A percentile compares a stretch with the other conserved stretches of the same genome.
Evolutionary conservation across 1,284 basidiomycete genomes (phyloP).

Genomic region (Porodaedalea pini): DNA sequence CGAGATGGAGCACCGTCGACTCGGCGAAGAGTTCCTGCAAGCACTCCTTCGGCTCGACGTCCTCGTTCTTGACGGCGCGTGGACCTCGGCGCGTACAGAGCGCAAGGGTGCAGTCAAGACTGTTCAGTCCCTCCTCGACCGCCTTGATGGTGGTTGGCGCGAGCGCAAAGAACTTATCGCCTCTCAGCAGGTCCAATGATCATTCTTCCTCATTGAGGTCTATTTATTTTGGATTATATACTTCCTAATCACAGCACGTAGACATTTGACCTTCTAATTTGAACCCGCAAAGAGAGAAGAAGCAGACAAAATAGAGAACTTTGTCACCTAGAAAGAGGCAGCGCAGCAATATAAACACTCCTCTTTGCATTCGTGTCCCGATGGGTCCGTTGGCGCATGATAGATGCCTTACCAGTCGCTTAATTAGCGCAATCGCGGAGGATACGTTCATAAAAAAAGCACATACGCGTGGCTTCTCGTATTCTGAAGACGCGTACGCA

Average conservation of each 20-base stretch:
- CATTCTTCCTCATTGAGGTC: neutral
- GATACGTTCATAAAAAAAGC: neutral
- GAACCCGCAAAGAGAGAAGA: too few species aligned
- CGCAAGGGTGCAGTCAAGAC: constrained; percentile 73
- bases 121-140: constrained; percentile 56
- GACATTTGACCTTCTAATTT: neutral
- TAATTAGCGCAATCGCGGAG: neutral
- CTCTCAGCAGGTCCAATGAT: neutral
- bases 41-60: constrained; percentile 73
- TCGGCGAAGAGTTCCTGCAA: constrained; percentile 74
- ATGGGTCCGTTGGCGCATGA: neutral
- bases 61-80: constrained; percentile 60
- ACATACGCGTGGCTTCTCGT: constrained; percentile 53
- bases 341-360: neutral
- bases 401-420: neutral
- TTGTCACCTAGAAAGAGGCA: neutral
- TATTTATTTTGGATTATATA: neutral
- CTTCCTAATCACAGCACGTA: neutral
- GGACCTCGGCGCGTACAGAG: constrained; percentile 66
- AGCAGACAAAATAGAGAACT: too few species aligned
- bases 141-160: constrained; percentile 50
- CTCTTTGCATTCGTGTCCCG: neutral
- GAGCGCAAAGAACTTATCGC: constrained; percentile 8
- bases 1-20: constrained; percentile 49
- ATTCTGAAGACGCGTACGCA: constrained; percentile 53